Base-by-base conservation (phyloP, 352 stramenopile genomes). In the Globisporangium lucens region DNA sequence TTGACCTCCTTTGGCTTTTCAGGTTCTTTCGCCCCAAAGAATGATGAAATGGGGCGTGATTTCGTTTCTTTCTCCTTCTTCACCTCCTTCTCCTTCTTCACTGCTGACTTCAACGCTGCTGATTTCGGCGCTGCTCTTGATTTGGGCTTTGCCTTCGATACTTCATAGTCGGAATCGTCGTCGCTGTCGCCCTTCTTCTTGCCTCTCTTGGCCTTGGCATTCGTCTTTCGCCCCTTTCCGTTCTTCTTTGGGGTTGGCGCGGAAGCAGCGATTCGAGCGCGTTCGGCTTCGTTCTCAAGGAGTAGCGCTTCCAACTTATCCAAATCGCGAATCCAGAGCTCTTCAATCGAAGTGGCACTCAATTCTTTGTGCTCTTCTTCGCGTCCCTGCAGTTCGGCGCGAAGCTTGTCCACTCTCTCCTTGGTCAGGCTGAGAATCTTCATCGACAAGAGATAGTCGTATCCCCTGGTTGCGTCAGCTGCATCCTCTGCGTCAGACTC, bases 401-500 rank as follows among this genome's bases (percentile, higher is more conserved):
- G 87, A 8, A 99, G 78, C 9, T 85, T 89, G 49, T 98, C 84
- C 4, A 99, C 97, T 30, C 91, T 87, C 68, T 99, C 97, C 62
- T 88, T 90, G 20, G 95, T 99, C 61, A 99, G 73, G 46, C 88
- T 98, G 66, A 89, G 94, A 47, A 99, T 81, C 58, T 97, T 95
- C 93, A 99, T 98, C 55, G 90, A 98, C 36, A 99, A 71, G 35
- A 99, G 72, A 68, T 99, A 99, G 65, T 99, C 91, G 68, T 97
- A 99, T 55, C 93, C 90, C 63, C 73, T 76, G 56, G 67, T 71
- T 7, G 72, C 75, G 43, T 75, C 78, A 5, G 58, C 67, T 5
- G 90, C 83, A 17, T 82, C 78, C 2, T 93, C 82, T 3, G 83
- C 80, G 17, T 93, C 83, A 8, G 74, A 77, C 10, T 80, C 75